Evolutionary conservation across 495 filamentous ascomycete genomes (phyloP), one percentile per base, ranked within the genome.

Genomic region (Coniosporium apollinis): DNA sequence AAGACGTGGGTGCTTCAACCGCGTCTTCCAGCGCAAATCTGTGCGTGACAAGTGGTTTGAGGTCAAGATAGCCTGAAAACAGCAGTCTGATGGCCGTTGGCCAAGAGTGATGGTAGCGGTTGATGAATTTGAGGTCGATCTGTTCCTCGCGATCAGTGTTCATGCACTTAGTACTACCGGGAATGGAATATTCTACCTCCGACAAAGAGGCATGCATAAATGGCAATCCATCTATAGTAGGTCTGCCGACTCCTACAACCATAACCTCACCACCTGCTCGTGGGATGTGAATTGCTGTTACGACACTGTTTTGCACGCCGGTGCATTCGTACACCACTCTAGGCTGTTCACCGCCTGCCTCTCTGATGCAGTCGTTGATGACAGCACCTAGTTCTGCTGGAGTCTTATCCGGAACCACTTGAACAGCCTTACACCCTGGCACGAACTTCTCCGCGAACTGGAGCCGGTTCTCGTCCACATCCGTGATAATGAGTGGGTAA

Each of bases 191-290:
- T 7, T 33, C 5, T 38, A 41, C 39, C 32, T 75, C 71, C 5
- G 69, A 63, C 19, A 75, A 42, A 9, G 66, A 70, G 32, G 76
- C 44, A 43, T 74, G 70, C 74, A 77, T 77, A 44, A 77, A 79
- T 0, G 72, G 74, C 10, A 77, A 40, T 26, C 73, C 72, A 44
- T 74, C 69, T 62, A 76, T 69, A 13, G 67, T 58, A 13, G 60
- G 48, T 34, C 61, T 69, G 4, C 73, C 72, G 2, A 77, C 71
- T 0, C 74, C 74, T 42, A 77, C 70, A 1, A 75, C 70, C 56
- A 75, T 68, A 17, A 77, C 57, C 0, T 60, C 61, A 2, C 74
- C 73, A 13, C 71, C 71, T 35, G 67, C 54, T 19, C 68, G 58
- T n/a, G 57, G 66, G n/a, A 61, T 57, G 46, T 62, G 72, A 4